Base-by-base conservation (phyloP, 345 rosid species). In the Laguncularia racemosa region DNA sequence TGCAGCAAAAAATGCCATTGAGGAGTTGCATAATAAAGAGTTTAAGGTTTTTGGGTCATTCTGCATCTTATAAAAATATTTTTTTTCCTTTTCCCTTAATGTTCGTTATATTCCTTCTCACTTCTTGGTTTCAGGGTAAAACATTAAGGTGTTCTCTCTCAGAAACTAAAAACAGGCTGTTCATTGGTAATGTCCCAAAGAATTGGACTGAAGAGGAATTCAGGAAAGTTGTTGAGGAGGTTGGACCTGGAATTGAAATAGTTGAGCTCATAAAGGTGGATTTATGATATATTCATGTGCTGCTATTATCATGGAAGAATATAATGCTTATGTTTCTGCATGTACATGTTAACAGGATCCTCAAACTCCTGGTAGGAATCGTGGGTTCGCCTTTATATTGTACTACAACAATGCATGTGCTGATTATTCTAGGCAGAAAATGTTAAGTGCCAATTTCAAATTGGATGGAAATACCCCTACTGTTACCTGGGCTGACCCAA, bases 341-440 rank as follows among this genome's bases (percentile, higher is more conserved):
- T 71, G 57, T 49, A 67, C 21, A 16, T n/a, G 44, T 55, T 47
- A 54, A 57, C 82, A 95, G 99, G 99, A 95, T 69, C 97, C 96
- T 59, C 82, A 78, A 70, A 78, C 76, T 73, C 73, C 96, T 17
- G 72, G 70, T 44, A 91, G 97, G 10, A 95, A 90, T 68, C 95
- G 97, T 53, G 99, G 99, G 50, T 95, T 95, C 78, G 97, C 97
- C 58, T 95, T 95, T 78, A 66, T 95, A 20, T 71, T 90, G 64
- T 95, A 95, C 74, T 88, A 90, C 76, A 95, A 95, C 71, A 88
- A 83, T 72, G 99, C 99, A 33, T 95, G 97, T 67, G 99, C 99
- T 73, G 99, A 95, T 62, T 80, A 88, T 75, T 88, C 99, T 17
- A 82, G 99, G 76, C 96, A 86, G 73, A 85, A 90, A 75, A 95